Evolutionary conservation across 352 stramenopile genomes (phyloP).

Genomic region (Pythium dissimile): DNA sequence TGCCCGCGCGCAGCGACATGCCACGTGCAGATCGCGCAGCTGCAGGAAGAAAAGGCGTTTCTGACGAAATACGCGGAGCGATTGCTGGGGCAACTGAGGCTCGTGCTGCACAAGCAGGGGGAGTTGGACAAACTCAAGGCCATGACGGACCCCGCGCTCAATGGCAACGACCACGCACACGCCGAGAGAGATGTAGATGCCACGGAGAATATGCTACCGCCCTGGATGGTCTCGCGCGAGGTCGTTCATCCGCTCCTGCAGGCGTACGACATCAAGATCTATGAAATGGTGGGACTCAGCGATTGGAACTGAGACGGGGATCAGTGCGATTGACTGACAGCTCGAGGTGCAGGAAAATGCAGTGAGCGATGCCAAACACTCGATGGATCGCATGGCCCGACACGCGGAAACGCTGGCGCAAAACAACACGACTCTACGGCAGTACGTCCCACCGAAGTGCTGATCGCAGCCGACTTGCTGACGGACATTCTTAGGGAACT

Average conservation of each 20-base stretch:
- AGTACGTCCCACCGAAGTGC: conserved; percentile 56
- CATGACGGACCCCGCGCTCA: conserved; percentile 31
- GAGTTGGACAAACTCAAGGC: conserved; percentile 72
- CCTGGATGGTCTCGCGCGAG: conserved; percentile 69
- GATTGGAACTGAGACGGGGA: not conserved
- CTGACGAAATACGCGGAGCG: conserved; percentile 64
- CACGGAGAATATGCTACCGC: conserved; percentile 23
- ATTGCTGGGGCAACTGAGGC: conserved; percentile 54
- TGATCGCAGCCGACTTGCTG: not conserved
- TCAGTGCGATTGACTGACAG: not conserved
- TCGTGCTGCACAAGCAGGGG: conserved; percentile 57
- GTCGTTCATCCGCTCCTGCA: conserved; percentile 72
- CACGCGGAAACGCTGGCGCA: conserved; percentile 50
- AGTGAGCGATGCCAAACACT: conserved; percentile 54
- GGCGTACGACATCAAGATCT: conserved; percentile 81
- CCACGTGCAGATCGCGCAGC: conserved; percentile 37
- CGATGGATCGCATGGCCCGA: conserved; percentile 44
- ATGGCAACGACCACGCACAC: not conserved
- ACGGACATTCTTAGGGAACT: conserved; percentile 44
- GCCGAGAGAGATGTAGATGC: conserved; percentile 19
- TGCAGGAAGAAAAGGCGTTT: conserved; percentile 64
- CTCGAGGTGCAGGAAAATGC: conserved; percentile 47
- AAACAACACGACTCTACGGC: conserved; percentile 62
- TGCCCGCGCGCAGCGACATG: conserved; percentile 25
- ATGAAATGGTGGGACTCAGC: conserved; percentile 11